Evolutionary conservation across 208 protist genomes (phyloP).

Genomic region (Novymonas esmeraldas): DNA sequence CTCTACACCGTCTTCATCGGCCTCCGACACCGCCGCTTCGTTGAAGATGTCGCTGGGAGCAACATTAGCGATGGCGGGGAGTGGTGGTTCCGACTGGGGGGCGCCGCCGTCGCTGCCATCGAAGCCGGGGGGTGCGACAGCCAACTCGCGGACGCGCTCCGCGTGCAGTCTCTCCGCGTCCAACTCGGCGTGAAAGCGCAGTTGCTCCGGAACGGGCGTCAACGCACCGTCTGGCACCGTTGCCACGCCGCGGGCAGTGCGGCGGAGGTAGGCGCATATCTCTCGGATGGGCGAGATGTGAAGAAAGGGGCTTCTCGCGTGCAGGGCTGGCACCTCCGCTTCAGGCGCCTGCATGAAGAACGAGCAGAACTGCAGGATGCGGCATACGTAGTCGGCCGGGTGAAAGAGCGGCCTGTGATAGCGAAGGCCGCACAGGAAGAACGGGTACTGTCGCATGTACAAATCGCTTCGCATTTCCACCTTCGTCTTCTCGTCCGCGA

Average conservation of each 20-base stretch:
- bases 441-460: conserved; percentile 48
- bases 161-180: conserved; percentile 16
- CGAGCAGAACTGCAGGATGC: conserved; percentile 68
- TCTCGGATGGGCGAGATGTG: conserved; percentile 67
- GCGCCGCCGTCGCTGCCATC: neutral
- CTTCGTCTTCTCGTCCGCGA: conserved; percentile 34
- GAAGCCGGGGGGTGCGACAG: neutral
- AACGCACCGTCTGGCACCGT: neutral
- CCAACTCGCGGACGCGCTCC: neutral
- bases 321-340: conserved; percentile 20
- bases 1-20: conserved; percentile 11
- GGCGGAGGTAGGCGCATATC: conserved; percentile 50
- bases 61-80: neutral
- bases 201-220: conserved; percentile 2
- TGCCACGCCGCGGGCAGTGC: conserved; percentile 9
- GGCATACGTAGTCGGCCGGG: conserved; percentile 67
- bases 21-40: conserved; percentile 13
- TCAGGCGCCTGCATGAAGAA: conserved; percentile 25
- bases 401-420: conserved; percentile 57
- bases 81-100: neutral
- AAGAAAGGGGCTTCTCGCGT: conserved; percentile 49
- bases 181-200: conserved; percentile 16
- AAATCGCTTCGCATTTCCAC: conserved; percentile 42
- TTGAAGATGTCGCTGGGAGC: conserved; percentile 16
- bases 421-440: conserved; percentile 28